Percentiles rank a stretch among this genome's conserved stretches.
Evolutionary conservation across 768 basidiomycete species (phyloP).

Genomic region (Boletus patriciae): DNA sequence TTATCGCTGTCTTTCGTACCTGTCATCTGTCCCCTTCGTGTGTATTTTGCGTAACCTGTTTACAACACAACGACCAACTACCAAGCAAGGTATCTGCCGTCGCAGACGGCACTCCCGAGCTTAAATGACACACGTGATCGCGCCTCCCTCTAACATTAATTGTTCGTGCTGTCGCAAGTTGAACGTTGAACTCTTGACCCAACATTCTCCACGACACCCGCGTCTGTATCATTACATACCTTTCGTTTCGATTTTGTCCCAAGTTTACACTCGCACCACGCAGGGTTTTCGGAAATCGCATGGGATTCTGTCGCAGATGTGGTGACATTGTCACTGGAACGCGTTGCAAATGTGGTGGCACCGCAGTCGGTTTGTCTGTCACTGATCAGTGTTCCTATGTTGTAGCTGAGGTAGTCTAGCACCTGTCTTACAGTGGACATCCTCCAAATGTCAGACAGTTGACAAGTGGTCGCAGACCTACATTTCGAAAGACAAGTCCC

Average conservation of each 20-base stretch:
- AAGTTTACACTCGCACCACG: neutral
- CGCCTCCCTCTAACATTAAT: neutral
- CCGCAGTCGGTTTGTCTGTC: constrained; percentile 64
- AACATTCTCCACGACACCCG: constrained; percentile 1
- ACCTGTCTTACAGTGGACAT: constrained; percentile 64
- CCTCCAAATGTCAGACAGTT: constrained; percentile 41
- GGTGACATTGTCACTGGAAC: constrained; percentile 74
- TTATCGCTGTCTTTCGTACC: too few relatives aligned
- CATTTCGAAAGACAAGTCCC: constrained; percentile 55
- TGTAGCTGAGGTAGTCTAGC: constrained; percentile 42
- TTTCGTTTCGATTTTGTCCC: neutral
- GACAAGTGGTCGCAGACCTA: constrained; percentile 85
- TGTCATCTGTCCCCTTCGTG: too few relatives aligned
- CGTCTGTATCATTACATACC: neutral
- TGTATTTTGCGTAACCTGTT: too few relatives aligned
- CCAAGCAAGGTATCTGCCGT: too few relatives aligned
- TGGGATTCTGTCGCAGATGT: constrained; percentile 86
- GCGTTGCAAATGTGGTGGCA: constrained; percentile 81
- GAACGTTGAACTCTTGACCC: constrained; percentile 7
- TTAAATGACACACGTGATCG: constrained; percentile 22
- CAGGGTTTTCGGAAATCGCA: constrained; percentile 27
- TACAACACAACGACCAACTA: too few relatives aligned
- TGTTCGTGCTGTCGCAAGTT: constrained; percentile 11
- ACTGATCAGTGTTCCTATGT: neutral
- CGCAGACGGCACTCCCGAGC: too few relatives aligned